These are phyloP conservation scores for Tricholoma flavovirens DNA, from an alignment of 768 basidiomycete species.

Conservation along the genomic window DNA sequence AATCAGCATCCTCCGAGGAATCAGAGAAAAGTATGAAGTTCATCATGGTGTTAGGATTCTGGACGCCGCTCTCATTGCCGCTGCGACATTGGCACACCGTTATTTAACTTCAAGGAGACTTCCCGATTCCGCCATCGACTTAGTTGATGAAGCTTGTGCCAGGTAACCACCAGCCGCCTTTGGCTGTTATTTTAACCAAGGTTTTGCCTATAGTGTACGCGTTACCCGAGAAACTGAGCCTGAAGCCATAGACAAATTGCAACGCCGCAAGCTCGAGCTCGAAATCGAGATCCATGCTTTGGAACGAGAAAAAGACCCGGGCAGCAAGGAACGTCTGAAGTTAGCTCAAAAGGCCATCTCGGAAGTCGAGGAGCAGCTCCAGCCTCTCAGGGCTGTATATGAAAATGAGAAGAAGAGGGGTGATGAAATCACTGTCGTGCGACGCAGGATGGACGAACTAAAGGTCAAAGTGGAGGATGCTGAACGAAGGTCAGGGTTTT, in stretches of 20 bases:
- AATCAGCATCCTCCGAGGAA: constrained; percentile 90
- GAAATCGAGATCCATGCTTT: constrained; percentile 95
- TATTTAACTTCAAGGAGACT: constrained; percentile 80
- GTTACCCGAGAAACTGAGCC: constrained; percentile 94
- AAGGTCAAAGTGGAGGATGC: constrained; percentile 91
- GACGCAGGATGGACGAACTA: constrained; percentile 84
- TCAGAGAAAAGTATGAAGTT: constrained; percentile 91
- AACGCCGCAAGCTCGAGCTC: constrained; percentile 82
- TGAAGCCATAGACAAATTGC: constrained; percentile 87
- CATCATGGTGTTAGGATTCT: constrained; percentile 87
- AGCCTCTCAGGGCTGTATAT: constrained; percentile 78
- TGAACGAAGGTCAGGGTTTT: constrained; percentile 63
- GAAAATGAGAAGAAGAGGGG: constrained; percentile 81
- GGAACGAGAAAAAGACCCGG: constrained; percentile 85
- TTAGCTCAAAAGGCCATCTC: constrained; percentile 72
- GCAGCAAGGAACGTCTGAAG: constrained; percentile 78
- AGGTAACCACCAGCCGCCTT: constrained; percentile 41
- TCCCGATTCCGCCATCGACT: constrained; percentile 85
- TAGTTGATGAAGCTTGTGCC: constrained; percentile 89
- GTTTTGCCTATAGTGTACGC: constrained; percentile 51
- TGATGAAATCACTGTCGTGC: constrained; percentile 70
- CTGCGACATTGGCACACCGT: constrained; percentile 88
- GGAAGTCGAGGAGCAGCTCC: constrained; percentile 79
- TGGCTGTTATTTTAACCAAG: not conserved
- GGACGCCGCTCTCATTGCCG: constrained; percentile 83